phyloP scores from a whole-genome alignment of 2,329 filamentous ascomycete species.

The Eutypa lata region DNA sequence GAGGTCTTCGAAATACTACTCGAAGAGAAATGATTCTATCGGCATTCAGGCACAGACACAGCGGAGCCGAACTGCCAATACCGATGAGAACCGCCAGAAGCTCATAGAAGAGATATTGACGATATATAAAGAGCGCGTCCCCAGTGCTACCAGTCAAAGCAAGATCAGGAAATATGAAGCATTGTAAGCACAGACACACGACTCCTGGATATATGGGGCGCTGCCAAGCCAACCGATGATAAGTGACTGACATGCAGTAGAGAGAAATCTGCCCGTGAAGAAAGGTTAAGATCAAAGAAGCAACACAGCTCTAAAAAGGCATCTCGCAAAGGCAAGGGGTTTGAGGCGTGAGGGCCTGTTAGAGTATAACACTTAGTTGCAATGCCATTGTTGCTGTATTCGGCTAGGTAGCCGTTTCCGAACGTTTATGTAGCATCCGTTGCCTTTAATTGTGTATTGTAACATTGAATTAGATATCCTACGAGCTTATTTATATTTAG shows the following conservation, averaged over 20 bases:
- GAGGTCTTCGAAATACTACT: slow-evolving; percentile 53
- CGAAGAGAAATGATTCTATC: slow-evolving; percentile 47
- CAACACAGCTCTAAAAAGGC: slow-evolving; percentile 49
- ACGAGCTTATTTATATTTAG: no score
- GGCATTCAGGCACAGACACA: slow-evolving; percentile 54
- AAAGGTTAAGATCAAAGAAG: slow-evolving; percentile 47
- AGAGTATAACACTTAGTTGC: neutral
- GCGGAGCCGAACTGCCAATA: slow-evolving; percentile 49
- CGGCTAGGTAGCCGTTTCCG: no score
- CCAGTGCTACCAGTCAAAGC: slow-evolving; percentile 41
- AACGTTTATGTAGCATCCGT: no score
- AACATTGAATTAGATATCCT: no score
- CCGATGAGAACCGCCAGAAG: slow-evolving; percentile 50
- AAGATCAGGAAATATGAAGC: slow-evolving; percentile 48
- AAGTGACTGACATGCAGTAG: slow-evolving; percentile 29
- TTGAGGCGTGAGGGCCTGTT: slow-evolving; percentile 10
- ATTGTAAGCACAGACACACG: slow-evolving; percentile 35
- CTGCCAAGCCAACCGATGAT: neutral
- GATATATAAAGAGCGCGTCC: slow-evolving; percentile 46
- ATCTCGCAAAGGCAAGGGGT: slow-evolving; percentile 33
- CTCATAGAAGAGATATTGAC: slow-evolving; percentile 44
- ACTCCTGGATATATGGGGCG: no score
- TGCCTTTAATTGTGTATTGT: no score
- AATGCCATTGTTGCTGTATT: neutral
- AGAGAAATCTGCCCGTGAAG: slow-evolving; percentile 43